Evolutionary conservation across 2,329 filamentous ascomycete genomes (phyloP), one percentile per base, ranked within the genome.

Genomic region (Amauroascus verrucosus): DNA sequence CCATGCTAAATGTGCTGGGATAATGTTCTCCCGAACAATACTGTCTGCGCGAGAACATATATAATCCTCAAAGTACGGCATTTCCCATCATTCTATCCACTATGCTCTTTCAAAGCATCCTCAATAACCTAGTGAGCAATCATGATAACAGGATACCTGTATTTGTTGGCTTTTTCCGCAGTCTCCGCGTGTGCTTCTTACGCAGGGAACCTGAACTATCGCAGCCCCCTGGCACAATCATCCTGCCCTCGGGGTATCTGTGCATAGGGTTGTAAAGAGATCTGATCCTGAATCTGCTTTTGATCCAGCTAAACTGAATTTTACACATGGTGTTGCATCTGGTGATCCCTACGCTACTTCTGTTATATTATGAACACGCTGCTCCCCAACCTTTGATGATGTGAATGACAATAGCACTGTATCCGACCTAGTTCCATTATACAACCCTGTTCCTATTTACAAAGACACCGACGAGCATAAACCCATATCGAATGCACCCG

Each of bases 201-300:
- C 40, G 48, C 41, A 14, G 51, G 47, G 35, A 56, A 56, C 26
- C 30, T 56, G 11, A 56, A 86, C 68, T 86, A 85, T 64, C 73
- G 75, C 47, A 83, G 79, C 60, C 83, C 84, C n/a, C 2, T 86
- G 83, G 1, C 73, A 77, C 38, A 75, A 82, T 38, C 83, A 86
- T 58, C 75, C 77, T 3, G 71, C 73, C 32, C 72, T 87, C 8
- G 83, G 82, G 2, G 77, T 87, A 45, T 77, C 82, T 14, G 75
- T 85, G 11, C 75, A 75, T 41, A 80, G 77, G 57, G 76, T 85
- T 48, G 74, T 77, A 46, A 78, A 77, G 64, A 75, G 81, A 26
- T 76, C 74, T 44, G 52, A 56, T 6, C 64, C 70, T 6, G 66
- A 71, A 32, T 62, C 72, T 16, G 20, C 20, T 3, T 71, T 70